Evolutionary conservation across 2,329 filamentous ascomycete species (phyloP).

Genomic region (Calycina herbarum): DNA sequence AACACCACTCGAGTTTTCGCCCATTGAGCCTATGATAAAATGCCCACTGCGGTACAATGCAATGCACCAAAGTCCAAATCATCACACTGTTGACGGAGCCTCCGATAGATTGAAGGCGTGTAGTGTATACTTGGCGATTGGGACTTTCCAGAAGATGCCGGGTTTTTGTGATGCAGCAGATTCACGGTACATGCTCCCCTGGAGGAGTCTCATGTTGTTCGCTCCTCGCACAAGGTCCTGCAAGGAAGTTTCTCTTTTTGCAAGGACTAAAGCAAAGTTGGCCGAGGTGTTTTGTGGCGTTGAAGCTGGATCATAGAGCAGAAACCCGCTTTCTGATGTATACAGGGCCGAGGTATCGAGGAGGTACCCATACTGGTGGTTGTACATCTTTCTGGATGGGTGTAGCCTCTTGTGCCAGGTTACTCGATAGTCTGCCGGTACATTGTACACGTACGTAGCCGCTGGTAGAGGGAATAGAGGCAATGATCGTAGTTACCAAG

Average conservation of each 20-base stretch:
- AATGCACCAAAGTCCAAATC: background rate
- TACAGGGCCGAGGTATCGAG: background rate
- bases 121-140: background rate
- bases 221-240: background rate
- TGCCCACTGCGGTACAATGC: background rate
- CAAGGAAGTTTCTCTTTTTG: background rate
- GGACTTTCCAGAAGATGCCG: background rate
- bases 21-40: slow-evolving; percentile 1
- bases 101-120: slow-evolving; percentile 1
- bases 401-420: background rate
- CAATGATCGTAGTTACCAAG: slow-evolving; percentile 1
- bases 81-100: background rate
- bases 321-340: background rate
- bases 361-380: background rate
- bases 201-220: background rate
- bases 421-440: background rate
- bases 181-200: background rate
- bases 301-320: background rate
- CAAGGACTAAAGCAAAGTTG: background rate
- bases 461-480: slow-evolving; percentile 1
- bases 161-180: background rate
- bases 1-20: background rate
- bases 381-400: background rate
- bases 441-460: background rate
- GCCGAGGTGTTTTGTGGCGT: slow-evolving; percentile 2